These are phyloP conservation scores for Fusarium sublunatum DNA, from an alignment of 2,329 filamentous ascomycete genomes.

Conservation along the genomic window DNA sequence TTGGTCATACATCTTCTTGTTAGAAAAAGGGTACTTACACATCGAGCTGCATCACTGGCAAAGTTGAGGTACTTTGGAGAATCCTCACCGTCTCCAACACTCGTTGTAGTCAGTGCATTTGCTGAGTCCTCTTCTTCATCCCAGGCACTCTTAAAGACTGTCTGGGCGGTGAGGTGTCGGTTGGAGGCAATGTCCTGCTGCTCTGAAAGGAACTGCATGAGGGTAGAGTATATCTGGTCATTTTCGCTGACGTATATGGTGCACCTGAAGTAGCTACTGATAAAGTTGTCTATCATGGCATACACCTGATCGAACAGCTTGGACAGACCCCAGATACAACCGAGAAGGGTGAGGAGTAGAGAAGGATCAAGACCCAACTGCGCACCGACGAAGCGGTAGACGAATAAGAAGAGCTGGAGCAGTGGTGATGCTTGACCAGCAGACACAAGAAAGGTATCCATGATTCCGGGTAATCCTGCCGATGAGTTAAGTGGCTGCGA, in stretches of 20 bases:
- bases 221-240: constrained; percentile 68
- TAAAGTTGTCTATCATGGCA: constrained; percentile 49
- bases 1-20: not conserved
- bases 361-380: constrained; percentile 63
- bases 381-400: constrained; percentile 59
- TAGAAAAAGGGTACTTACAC: constrained; percentile 48
- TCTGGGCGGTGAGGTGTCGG: constrained; percentile 66
- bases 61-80: constrained; percentile 65
- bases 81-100: constrained; percentile 54
- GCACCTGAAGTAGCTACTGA: constrained; percentile 62
- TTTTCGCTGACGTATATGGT: constrained; percentile 64
- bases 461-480: constrained; percentile 47
- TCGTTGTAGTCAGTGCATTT: constrained; percentile 50
- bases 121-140: constrained; percentile 63
- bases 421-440: constrained; percentile 58
- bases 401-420: constrained; percentile 56
- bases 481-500: constrained; percentile 37
- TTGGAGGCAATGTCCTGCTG: constrained; percentile 64
- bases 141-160: constrained; percentile 65
- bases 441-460: constrained; percentile 59
- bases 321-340: constrained; percentile 60
- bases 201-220: constrained; percentile 68
- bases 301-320: constrained; percentile 53
- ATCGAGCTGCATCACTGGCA: constrained; percentile 66
- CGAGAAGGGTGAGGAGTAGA: constrained; percentile 57